These are phyloP conservation scores for Aegilops longissima DNA, from an alignment of 176 grass and related monocot species.

Conservation along the genomic window DNA sequence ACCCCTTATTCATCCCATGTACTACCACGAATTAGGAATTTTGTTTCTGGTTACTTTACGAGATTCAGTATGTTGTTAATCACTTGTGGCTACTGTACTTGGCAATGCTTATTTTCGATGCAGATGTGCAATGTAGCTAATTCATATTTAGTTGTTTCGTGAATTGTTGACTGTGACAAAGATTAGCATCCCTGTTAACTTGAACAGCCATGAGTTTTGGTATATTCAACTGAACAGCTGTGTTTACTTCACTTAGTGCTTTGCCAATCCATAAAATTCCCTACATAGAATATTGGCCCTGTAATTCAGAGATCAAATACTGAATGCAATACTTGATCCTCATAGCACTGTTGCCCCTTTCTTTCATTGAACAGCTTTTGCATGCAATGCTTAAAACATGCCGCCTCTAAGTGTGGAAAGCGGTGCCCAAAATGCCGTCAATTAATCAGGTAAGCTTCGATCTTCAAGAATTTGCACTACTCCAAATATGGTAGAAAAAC, in stretches of 20 bases:
- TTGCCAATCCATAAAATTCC: neutral
- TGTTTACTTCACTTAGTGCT: neutral
- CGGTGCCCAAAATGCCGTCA: constrained; percentile 85
- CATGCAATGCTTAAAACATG: constrained; percentile 78
- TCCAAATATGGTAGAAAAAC: neutral
- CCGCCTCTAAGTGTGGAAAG: constrained; percentile 77
- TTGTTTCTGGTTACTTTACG: neutral
- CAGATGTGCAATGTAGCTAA: neutral
- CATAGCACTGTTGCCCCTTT: neutral
- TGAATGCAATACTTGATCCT: neutral
- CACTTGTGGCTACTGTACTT: neutral
- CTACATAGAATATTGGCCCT: neutral
- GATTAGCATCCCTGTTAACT: constrained; percentile 2
- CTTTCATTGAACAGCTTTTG: constrained; percentile 64
- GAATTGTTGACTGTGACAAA: neutral
- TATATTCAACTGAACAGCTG: neutral
- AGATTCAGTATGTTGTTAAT: neutral
- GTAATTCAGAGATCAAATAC: neutral
- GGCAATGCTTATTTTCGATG: neutral
- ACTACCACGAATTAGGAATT: neutral
- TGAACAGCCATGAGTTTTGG: neutral
- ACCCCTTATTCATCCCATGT: neutral
- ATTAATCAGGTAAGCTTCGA: constrained; percentile 65
- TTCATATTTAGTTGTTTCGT: neutral
- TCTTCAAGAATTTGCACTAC: neutral